These are phyloP conservation scores for Citrus maxima DNA, from an alignment of 345 rosid genomes.

Conservation along the genomic window DNA sequence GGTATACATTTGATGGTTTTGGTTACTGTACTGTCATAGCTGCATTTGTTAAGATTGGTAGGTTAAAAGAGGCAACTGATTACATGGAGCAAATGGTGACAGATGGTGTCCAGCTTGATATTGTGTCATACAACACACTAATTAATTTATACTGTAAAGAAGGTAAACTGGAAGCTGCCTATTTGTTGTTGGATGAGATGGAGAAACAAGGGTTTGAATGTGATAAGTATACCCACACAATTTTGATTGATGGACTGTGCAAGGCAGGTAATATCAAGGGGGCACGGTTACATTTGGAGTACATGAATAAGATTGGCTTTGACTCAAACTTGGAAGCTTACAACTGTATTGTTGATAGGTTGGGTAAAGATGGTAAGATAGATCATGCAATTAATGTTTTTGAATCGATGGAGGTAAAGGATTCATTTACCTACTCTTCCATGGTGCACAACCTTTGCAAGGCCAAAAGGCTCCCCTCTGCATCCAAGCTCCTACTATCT, in stretches of 20 bases:
- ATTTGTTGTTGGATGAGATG: constrained; percentile 49
- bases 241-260: constrained; percentile 66
- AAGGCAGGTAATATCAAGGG: constrained; percentile 54
- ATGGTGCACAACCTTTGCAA: constrained; percentile 81
- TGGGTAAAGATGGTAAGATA: constrained; percentile 60
- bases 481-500: constrained; percentile 62
- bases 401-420: constrained; percentile 64
- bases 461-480: constrained; percentile 51
- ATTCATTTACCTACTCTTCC: constrained; percentile 72
- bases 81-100: constrained; percentile 40
- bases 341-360: constrained; percentile 66
- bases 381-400: constrained; percentile 52
- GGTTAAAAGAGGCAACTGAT: constrained; percentile 40
- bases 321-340: constrained; percentile 49
- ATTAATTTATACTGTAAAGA: constrained; percentile 62
- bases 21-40: constrained; percentile 63
- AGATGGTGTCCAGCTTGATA: constrained; percentile 61
- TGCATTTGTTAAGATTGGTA: constrained; percentile 66
- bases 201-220: constrained; percentile 55
- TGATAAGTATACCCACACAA: constrained; percentile 77
- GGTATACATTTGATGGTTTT: constrained; percentile 76
- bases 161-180: constrained; percentile 55
- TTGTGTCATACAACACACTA: constrained; percentile 67
- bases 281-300: constrained; percentile 49
- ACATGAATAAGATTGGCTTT: constrained; percentile 49